Conservation (phyloP, 2,329 filamentous ascomycete species). For the Pseudogymnoascus pannorum region DNA sequence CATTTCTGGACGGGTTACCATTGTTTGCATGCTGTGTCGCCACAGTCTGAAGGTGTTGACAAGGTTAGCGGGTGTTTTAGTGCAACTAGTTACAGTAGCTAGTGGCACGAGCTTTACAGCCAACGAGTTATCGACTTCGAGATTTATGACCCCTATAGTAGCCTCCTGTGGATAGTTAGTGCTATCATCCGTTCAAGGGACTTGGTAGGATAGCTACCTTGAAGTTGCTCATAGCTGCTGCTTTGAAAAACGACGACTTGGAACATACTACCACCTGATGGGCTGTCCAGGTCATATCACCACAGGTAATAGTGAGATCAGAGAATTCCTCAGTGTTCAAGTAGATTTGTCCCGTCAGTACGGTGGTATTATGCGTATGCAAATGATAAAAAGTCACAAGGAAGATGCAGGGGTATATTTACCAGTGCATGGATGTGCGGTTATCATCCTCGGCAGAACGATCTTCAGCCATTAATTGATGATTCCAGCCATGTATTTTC, state of each 20-base stretch:
- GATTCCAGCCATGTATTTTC: background rate
- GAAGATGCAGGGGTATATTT: background rate
- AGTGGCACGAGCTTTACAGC: background rate
- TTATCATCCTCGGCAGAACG: too few species aligned
- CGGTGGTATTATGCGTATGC: too few species aligned
- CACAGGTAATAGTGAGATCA: background rate
- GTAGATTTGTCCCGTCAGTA: background rate
- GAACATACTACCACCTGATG: background rate
- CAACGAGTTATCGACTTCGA: background rate
- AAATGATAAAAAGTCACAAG: background rate
- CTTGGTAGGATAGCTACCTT: background rate
- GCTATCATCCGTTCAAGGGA: too few species aligned
- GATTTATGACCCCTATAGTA: background rate
- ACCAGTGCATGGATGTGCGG: background rate
- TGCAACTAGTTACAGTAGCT: too few species aligned
- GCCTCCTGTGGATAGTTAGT: background rate
- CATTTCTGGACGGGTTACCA: too few species aligned
- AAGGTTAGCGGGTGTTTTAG: too few species aligned
- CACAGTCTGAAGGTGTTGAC: too few species aligned
- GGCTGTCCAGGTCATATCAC: background rate
- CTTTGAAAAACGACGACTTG: background rate
- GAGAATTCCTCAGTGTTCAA: background rate
- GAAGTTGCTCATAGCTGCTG: background rate
- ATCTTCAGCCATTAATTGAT: background rate
- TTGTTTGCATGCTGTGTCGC: too few species aligned